Evolutionary conservation across 2,329 filamentous ascomycete genomes (phyloP), one percentile per base, ranked within the genome.

Genomic region (Colletotrichum chrysophilum): DNA sequence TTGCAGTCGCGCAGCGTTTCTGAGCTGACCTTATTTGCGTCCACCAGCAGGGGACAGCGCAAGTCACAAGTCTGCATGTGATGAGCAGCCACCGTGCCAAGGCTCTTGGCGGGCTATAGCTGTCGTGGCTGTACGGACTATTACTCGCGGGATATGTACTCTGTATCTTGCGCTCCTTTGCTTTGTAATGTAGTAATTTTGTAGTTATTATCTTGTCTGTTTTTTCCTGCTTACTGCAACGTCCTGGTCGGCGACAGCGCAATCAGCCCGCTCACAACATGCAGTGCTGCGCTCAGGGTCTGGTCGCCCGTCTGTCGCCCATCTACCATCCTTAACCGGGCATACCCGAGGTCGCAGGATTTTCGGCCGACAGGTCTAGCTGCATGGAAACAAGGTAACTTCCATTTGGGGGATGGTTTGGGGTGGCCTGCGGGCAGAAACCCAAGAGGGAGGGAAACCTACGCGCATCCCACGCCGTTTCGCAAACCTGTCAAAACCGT

Each of bases 331-430:
- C 64, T 18, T n/a, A 26, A 12, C 28, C 26, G 64, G 70, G 43
- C 58, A 9, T 32, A 65, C 62, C 70, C 56, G 62, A 43, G 73
- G 70, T 68, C 26, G 70, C 43, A 62, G 56, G 55, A 68, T 48
- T 65, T 36, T 65, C 70, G 73, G 70, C 58, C 73, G 73, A 68
- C 69, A 64, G 56, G 21, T 55, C 38, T 18, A 32, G 28, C 62
- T 52, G 62, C 62, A 66, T 52, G 62, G 7, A 38, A 52, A 48
- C 14, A 48, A 52, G 43, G 24, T 28, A 70, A 58, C 67, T 70
- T 32, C 67, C 67, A 38, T 9, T 36, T 62, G 30, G 38, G 67
- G 56, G 21, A 70, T 56, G 62, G 71, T 24, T 14, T 52, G 36
- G 13, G 18, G 28, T 55, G 16, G 43, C 43, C 43, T 48, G 43